These are phyloP conservation scores for Davidsoniella neocaledoniae DNA, from an alignment of 2,329 filamentous ascomycete genomes.

Conservation along the genomic window DNA sequence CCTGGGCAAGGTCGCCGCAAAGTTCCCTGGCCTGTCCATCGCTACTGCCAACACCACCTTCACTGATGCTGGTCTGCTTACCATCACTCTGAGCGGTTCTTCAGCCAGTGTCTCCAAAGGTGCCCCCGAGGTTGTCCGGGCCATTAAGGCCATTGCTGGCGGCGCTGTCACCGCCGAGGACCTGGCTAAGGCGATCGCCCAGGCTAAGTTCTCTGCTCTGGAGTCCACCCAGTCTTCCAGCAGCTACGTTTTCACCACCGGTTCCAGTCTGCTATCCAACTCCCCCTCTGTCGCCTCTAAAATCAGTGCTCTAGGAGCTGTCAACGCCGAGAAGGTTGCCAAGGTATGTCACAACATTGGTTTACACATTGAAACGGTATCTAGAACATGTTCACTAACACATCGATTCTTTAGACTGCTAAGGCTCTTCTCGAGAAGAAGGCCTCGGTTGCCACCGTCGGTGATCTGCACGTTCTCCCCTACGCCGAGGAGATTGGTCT, in stretches of 20 bases:
- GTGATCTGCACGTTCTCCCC: slow-evolving; percentile 79
- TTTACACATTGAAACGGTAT: not conserved
- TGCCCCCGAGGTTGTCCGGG: slow-evolving; percentile 61
- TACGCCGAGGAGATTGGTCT: slow-evolving; percentile 90
- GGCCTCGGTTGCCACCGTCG: slow-evolving; percentile 76
- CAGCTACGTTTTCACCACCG: slow-evolving; percentile 65
- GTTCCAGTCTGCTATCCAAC: slow-evolving; percentile 65
- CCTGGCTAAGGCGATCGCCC: slow-evolving; percentile 76
- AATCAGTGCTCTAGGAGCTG: slow-evolving; percentile 60
- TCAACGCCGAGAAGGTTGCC: slow-evolving; percentile 60
- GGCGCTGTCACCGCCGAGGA: slow-evolving; percentile 69
- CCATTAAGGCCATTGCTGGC: slow-evolving; percentile 63
- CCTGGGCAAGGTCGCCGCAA: slow-evolving; percentile 60
- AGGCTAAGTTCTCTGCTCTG: slow-evolving; percentile 83
- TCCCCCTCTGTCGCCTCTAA: slow-evolving; percentile 71
- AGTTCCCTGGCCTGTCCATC: slow-evolving; percentile 48
- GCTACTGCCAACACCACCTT: slow-evolving; percentile 67
- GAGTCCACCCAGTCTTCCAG: slow-evolving; percentile 65
- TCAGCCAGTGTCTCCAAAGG: slow-evolving; percentile 57
- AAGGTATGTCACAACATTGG: slow-evolving; percentile 1
- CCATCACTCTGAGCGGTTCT: slow-evolving; percentile 63
- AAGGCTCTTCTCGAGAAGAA: slow-evolving; percentile 77
- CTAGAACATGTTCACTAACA: slow-evolving; percentile 16
- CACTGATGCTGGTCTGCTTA: slow-evolving; percentile 84
- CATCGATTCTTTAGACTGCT: slow-evolving; percentile 46